These are phyloP conservation scores for Pythium dissimile DNA, from an alignment of 352 stramenopile species.

Conservation along the genomic window DNA sequence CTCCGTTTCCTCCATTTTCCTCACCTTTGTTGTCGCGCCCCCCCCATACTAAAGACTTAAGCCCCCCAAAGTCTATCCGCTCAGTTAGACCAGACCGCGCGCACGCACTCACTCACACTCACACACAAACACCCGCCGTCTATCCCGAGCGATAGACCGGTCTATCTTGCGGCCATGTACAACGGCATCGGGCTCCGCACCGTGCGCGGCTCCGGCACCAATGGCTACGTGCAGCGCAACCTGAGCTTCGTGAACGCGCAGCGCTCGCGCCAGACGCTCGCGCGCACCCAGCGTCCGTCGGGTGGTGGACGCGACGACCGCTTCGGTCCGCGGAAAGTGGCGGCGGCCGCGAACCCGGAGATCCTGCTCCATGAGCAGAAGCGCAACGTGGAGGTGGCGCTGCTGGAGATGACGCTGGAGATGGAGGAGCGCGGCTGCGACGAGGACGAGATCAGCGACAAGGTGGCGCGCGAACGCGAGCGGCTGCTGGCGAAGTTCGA, in stretches of 20 bases:
- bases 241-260: slow-evolving; percentile 70
- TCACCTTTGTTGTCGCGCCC: no score
- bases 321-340: background rate
- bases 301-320: slow-evolving; percentile 21
- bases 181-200: slow-evolving; percentile 87
- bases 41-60: no score
- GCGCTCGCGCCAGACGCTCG: slow-evolving; percentile 62
- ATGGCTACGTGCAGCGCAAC: slow-evolving; percentile 87
- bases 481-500: slow-evolving; percentile 39
- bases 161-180: slow-evolving; percentile 80
- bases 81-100: no score
- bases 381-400: slow-evolving; percentile 72
- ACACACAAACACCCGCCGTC: no score
- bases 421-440: slow-evolving; percentile 74
- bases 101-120: no score
- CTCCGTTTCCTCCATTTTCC: no score
- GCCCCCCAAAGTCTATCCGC: no score
- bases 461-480: slow-evolving; percentile 52
- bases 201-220: slow-evolving; percentile 83
- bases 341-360: slow-evolving; percentile 53
- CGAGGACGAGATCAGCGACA: slow-evolving; percentile 65
- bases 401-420: slow-evolving; percentile 73
- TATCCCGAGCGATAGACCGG: no score
- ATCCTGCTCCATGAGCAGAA: slow-evolving; percentile 81
- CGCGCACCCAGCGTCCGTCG: slow-evolving; percentile 36